Base-by-base conservation (phyloP, 177 flowering plant species). In the Vitis hybrid region DNA sequence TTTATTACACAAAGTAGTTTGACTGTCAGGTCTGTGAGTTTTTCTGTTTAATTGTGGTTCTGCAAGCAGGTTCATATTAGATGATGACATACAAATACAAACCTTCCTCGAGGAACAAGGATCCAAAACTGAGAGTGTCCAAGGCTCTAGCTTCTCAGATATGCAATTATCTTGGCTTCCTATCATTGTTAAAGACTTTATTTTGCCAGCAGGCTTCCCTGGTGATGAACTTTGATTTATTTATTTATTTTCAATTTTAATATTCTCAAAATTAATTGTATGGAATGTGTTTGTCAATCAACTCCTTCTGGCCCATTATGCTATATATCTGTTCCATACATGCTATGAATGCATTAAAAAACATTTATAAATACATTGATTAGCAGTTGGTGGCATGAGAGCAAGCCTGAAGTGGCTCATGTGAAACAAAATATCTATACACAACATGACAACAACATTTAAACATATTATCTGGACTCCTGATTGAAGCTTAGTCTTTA, bases 201-300 rank as follows among this genome's bases (percentile, higher is more conserved):
- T 91, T 19, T 76, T 94, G 31, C 98, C 98, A 69, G 82, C 96
- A 3, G 97, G 98, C 54, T 94, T 85, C 76, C 98, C 97, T 78
- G 97, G 98, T 90, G 56, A 68, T 11, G 14, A 34, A 26, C 50
- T 16, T 48, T 20, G 4, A 14, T 50, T 2, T 15, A 3, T 49
- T 39, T 14, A 22, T 22, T 26, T 26, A 2, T 26, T 26, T 26
- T 26, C 29, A 26, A 26, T 26, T 26, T 26, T 26, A 26, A 26
- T 60, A 16, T 13, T 26, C 7, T 39, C 54, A 2, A 13, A 18
- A 3, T 29, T 39, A 2, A 51, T 16, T 18, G 2, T 63, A 48
- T 63, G n/a, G 18, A n/a, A n/a, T 63, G 26, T 18, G 3, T 26
- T 26, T 59, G 26, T 59, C 26, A 20, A 7, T 59, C 39, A 26